These are phyloP conservation scores for Myxozyma lipomycoides DNA, from an alignment of 805 yeast species.

Conservation along the genomic window DNA sequence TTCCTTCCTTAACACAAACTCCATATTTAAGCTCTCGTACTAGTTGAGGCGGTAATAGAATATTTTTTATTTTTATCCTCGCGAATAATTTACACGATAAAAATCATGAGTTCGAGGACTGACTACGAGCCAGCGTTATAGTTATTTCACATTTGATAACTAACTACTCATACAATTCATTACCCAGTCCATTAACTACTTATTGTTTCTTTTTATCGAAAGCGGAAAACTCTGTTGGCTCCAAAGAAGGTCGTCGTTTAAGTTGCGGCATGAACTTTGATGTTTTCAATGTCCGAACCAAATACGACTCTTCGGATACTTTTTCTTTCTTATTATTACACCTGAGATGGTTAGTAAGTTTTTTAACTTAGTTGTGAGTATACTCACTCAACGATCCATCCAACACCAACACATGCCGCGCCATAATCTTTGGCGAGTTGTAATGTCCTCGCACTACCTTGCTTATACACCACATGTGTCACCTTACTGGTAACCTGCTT, in stretches of 20 bases:
- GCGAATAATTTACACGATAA: too few relatives aligned
- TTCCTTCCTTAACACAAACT: too few relatives aligned
- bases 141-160: too few relatives aligned
- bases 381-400: slow-evolving; percentile 28
- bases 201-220: too few relatives aligned
- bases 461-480: slow-evolving; percentile 28
- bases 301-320: slow-evolving; percentile 14
- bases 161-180: too few relatives aligned
- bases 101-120: too few relatives aligned
- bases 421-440: slow-evolving; percentile 11
- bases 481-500: slow-evolving; percentile 9
- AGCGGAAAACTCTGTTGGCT: neutral
- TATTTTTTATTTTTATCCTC: too few relatives aligned
- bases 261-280: neutral
- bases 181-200: too few relatives aligned
- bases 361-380: too few relatives aligned
- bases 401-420: slow-evolving; percentile 15
- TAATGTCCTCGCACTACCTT: slow-evolving; percentile 24
- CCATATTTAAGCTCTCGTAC: too few relatives aligned
- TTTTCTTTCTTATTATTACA: slow-evolving; percentile 8
- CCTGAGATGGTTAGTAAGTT: slow-evolving; percentile 3
- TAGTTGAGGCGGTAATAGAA: too few relatives aligned
- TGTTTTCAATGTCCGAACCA: neutral
- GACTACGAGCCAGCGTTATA: too few relatives aligned
- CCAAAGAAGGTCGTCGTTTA: neutral